These are phyloP conservation scores for Phalaenopsis aphrodite DNA, from an alignment of 106 monocot species.

Conservation along the genomic window DNA sequence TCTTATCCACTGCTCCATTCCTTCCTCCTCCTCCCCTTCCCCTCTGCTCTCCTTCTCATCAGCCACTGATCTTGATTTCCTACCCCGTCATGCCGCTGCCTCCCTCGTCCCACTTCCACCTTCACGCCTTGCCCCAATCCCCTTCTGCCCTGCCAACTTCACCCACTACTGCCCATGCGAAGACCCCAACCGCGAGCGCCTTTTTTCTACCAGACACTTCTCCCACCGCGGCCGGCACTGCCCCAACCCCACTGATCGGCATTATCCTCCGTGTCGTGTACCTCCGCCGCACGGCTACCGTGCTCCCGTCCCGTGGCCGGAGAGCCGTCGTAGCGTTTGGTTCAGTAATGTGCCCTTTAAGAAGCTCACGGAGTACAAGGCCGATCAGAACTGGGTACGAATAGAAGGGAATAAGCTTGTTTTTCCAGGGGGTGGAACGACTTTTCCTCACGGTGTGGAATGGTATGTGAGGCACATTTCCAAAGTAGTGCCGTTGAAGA, in stretches of 20 bases:
- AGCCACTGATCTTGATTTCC: conserved; percentile 14
- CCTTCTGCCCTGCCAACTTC: conserved; percentile 56
- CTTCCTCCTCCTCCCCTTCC: background rate
- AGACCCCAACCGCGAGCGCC: conserved; percentile 44
- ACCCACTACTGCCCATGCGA: conserved; percentile 80
- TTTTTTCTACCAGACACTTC: conserved; percentile 25
- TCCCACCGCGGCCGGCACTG: conserved; percentile 73
- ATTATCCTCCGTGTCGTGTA: conserved; percentile 30
- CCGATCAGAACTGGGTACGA: conserved; percentile 70
- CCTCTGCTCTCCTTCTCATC: background rate
- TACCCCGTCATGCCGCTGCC: conserved; percentile 18
- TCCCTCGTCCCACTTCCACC: conserved; percentile 12
- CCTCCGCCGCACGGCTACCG: conserved; percentile 53
- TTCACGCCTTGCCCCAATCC: conserved; percentile 20
- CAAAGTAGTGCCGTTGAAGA: conserved; percentile 40
- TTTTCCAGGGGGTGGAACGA: conserved; percentile 87
- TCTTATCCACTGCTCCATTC: background rate
- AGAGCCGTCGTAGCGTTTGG: conserved; percentile 53
- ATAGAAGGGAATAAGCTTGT: conserved; percentile 61
- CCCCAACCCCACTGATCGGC: conserved; percentile 25
- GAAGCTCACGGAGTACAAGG: conserved; percentile 41
- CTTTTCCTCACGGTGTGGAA: conserved; percentile 56
- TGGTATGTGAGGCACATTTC: conserved; percentile 49
- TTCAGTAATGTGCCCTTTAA: conserved; percentile 69
- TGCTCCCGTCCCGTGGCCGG: conserved; percentile 44